A percentile compares a stretch with the other conserved stretches of the same genome.
Conservation (phyloP, 2,329 filamentous ascomycete species). For the Aspergillus brunneoviolaceus region DNA sequence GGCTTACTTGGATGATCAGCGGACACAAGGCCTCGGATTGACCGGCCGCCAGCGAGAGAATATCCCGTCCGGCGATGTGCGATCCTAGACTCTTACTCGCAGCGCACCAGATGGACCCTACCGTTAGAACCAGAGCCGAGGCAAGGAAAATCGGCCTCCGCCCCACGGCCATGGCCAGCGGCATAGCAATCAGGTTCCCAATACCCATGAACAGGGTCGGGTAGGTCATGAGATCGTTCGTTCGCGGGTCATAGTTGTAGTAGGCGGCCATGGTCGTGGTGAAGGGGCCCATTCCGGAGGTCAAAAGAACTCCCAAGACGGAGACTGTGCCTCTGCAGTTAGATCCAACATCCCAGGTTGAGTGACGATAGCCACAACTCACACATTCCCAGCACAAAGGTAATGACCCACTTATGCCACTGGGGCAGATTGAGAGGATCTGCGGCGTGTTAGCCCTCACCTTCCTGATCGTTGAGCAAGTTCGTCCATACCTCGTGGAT, state of each 20-base stretch:
- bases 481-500: conserved; percentile 7
- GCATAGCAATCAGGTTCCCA: conserved; percentile 14
- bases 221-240: conserved; percentile 15
- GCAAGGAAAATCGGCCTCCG: conserved; percentile 10
- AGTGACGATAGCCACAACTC: not conserved
- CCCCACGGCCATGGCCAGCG: conserved; percentile 7
- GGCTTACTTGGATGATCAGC: conserved; percentile 6
- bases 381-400: conserved; percentile 3
- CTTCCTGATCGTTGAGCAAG: not conserved
- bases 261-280: conserved; percentile 7
- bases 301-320: not conserved
- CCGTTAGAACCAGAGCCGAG: conserved; percentile 13
- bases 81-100: conserved; percentile 6
- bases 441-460: not conserved
- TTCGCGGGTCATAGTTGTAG: conserved; percentile 1
- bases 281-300: conserved; percentile 14
- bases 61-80: conserved; percentile 13
- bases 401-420: conserved; percentile 12
- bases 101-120: conserved; percentile 7
- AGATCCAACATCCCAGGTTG: not conserved
- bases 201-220: conserved; percentile 15
- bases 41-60: conserved; percentile 11
- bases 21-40: conserved; percentile 13
- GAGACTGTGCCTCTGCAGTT: not conserved
- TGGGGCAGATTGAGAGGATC: conserved; percentile 12